Conservation (phyloP, 768 basidiomycete genomes). For the Trametes cubensis region DNA sequence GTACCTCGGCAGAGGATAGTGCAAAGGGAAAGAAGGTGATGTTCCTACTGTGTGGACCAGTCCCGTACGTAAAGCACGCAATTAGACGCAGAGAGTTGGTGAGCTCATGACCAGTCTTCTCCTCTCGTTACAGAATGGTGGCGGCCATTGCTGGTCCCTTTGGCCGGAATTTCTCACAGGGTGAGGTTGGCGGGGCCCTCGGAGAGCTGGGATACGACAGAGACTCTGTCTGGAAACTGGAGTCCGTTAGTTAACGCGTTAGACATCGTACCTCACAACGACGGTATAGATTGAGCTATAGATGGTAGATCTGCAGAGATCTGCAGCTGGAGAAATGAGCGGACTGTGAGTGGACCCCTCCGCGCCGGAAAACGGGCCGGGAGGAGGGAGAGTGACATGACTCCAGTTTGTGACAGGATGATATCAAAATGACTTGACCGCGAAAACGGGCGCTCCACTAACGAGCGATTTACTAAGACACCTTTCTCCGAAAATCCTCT, state of each 20-base stretch:
- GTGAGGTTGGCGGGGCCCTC: conserved; percentile 66
- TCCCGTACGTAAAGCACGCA: conserved; percentile 49
- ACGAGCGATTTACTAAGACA: conserved; percentile 19
- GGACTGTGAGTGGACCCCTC: conserved; percentile 17
- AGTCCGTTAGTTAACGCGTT: neutral
- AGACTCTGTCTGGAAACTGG: conserved; percentile 73
- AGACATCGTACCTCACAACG: too few relatives aligned
- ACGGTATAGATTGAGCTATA: neutral
- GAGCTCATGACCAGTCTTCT: conserved; percentile 16
- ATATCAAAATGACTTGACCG: conserved; percentile 23
- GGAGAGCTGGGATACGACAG: conserved; percentile 63
- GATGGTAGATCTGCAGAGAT: neutral
- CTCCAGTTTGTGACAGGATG: conserved; percentile 22
- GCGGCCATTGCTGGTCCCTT: conserved; percentile 73
- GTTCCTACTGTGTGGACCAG: conserved; percentile 85
- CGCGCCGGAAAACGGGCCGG: conserved; percentile 13
- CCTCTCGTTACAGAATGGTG: conserved; percentile 61
- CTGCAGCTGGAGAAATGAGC: conserved; percentile 12
- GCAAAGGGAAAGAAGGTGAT: conserved; percentile 47
- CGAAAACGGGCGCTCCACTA: conserved; percentile 12
- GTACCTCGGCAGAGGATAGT: conserved; percentile 9
- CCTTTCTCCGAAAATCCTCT: conserved; percentile 9
- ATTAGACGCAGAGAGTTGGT: conserved; percentile 10
- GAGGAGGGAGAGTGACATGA: conserved; percentile 11
- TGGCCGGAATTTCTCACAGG: conserved; percentile 77